Evolutionary conservation across 768 basidiomycete genomes (phyloP), one percentile per base, ranked within the genome.

Genomic region (Tricholoma saponaceum): DNA sequence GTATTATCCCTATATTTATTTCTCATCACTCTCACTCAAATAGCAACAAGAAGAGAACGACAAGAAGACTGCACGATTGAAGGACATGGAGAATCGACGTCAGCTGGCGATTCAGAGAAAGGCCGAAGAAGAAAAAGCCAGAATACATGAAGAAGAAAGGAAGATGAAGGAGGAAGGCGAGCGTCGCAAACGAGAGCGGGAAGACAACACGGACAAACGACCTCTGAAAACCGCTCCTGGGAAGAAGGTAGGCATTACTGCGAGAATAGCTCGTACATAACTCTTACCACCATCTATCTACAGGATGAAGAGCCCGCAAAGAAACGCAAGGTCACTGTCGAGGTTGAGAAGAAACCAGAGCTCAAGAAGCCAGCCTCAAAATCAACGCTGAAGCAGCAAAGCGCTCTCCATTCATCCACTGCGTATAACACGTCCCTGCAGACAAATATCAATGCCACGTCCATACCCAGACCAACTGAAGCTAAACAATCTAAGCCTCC

Each of bases 31-130:
- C 55, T 61, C 37, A 62, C 58, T 50, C 52, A 30, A 60, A 22
- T 25, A 97, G 95, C 92, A 95, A 79, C 90, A 95, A 77, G 91
- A 90, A 62, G 90, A 92, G 67, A 80, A 82, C 32, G 92, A 92
- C 61, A 92, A 88, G 73, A 92, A 90, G 70, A 82, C 80, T 1
- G 74, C 80, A 10, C 78, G 88, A 25, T 72, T 89, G 58, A 92
- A 85, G 63, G 89, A 93, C 57, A 90, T 90, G 84, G 94, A 95
- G 62, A 79, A 80, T 47, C 80, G 92, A 44, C 85, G 92, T n/a
- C 89, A 85, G 65, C 82, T 74, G 43, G 85, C 81, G 20, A 68
- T 79, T 57, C 85, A 89, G 67, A 80, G 85, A 66, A 95, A 93
- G 69, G 86, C 80, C 1, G 90, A 91, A 51, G 90, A 92, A 64